phyloP scores from a whole-genome alignment of 2,329 filamentous ascomycete species.

The Hyphodiscus sp. region DNA sequence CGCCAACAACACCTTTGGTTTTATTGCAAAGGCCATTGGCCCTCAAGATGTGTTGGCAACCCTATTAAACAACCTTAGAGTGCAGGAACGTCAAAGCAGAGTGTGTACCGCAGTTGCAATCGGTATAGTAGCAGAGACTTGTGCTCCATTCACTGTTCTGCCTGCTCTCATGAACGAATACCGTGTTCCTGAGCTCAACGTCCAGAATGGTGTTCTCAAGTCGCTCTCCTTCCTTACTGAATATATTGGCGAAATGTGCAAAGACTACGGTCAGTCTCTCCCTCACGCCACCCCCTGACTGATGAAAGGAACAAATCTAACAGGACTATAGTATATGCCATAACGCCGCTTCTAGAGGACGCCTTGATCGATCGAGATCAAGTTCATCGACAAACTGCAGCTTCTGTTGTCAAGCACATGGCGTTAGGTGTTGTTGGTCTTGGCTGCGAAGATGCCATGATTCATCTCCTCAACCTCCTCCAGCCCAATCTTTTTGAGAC shows the following conservation, averaged over 20 bases:
- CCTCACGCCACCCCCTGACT: neutral
- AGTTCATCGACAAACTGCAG: slow-evolving; percentile 94
- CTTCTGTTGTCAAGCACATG: slow-evolving; percentile 95
- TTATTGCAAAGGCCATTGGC: slow-evolving; percentile 98
- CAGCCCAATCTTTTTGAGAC: slow-evolving; percentile 98
- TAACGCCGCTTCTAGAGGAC: slow-evolving; percentile 91
- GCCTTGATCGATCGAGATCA: slow-evolving; percentile 97
- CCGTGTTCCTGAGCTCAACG: slow-evolving; percentile 94
- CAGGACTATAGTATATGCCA: slow-evolving; percentile 68
- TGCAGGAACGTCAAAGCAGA: slow-evolving; percentile 95
- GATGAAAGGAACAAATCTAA: neutral
- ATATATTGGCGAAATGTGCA: slow-evolving; percentile 99
- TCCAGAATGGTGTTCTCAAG: slow-evolving; percentile 97
- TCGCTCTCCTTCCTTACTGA: slow-evolving; percentile 96
- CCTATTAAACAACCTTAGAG: slow-evolving; percentile 89
- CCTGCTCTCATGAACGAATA: slow-evolving; percentile 99
- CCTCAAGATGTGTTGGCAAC: slow-evolving; percentile 96
- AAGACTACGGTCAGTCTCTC: slow-evolving; percentile 60
- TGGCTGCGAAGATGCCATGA: slow-evolving; percentile 96
- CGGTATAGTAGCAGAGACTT: slow-evolving; percentile 96
- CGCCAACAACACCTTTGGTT: slow-evolving; percentile 98
- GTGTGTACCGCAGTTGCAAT: slow-evolving; percentile 98
- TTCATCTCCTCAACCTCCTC: slow-evolving; percentile 91
- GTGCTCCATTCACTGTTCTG: slow-evolving; percentile 96
- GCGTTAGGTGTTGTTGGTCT: slow-evolving; percentile 95